phyloP scores from a whole-genome alignment of 2,329 filamentous ascomycete species.

The Fusarium cyanostomum region DNA sequence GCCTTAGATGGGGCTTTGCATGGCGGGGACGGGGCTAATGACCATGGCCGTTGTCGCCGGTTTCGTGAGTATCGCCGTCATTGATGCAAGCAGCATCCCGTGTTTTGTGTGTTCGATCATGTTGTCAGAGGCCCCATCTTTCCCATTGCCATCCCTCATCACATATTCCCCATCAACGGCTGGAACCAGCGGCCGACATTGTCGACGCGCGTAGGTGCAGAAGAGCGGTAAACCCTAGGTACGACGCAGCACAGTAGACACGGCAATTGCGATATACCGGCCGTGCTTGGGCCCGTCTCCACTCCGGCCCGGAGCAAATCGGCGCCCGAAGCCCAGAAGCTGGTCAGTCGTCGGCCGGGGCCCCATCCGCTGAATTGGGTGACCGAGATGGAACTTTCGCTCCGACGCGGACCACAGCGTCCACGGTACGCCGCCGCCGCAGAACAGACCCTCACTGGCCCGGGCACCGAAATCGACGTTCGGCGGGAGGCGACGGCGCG shows the following conservation, averaged over 20 bases:
- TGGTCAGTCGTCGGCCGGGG: conserved; percentile 10
- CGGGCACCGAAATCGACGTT: conserved; percentile 8
- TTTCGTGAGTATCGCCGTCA: background rate
- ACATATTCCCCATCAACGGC: conserved; percentile 3
- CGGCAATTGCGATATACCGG: conserved; percentile 9
- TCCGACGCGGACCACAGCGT: conserved; percentile 2
- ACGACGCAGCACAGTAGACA: conserved; percentile 5
- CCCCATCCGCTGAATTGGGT: conserved; percentile 1
- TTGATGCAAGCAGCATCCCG: background rate
- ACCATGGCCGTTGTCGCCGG: background rate
- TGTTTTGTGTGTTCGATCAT: background rate
- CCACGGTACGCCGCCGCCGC: conserved; percentile 4
- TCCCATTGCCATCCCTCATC: background rate
- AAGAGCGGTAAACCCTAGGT: conserved; percentile 14
- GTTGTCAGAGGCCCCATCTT: background rate
- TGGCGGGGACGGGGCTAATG: background rate
- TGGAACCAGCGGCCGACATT: conserved; percentile 15
- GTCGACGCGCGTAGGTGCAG: conserved; percentile 17
- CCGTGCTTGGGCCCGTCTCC: conserved; percentile 6
- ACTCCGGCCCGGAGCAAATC: conserved; percentile 22
- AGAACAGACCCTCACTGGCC: conserved; percentile 4
- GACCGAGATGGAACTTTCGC: conserved; percentile 9
- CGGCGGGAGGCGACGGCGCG: background rate
- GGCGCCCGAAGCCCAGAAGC: conserved; percentile 13
- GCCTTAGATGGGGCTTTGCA: background rate